phyloP scores from a whole-genome alignment of 805 yeast genomes.

The Saccharomycopsis javanensis region DNA sequence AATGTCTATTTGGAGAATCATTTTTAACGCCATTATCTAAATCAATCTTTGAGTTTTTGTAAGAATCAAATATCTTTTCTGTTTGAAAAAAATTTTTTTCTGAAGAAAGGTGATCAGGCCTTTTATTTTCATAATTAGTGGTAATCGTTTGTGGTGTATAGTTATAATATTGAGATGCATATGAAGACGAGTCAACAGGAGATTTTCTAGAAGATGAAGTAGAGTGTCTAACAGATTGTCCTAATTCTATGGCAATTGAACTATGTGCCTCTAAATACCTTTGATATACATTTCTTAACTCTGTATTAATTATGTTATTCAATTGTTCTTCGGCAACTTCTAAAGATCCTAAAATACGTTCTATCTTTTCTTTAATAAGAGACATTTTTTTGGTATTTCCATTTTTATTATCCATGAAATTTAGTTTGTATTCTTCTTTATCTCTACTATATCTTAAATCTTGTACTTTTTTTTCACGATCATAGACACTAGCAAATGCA shows the following conservation, averaged over 20 bases:
- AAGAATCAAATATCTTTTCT: neutral
- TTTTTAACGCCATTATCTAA: neutral
- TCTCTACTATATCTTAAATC: constrained; percentile 31
- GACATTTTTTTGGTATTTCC: constrained; percentile 39
- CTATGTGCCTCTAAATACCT: constrained; percentile 31
- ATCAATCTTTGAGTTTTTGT: neutral
- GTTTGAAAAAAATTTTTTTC: neutral
- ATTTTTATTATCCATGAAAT: constrained; percentile 30
- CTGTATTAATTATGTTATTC: constrained; percentile 35
- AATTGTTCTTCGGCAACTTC: constrained; percentile 45
- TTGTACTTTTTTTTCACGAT: constrained; percentile 40
- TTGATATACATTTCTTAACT: constrained; percentile 35
- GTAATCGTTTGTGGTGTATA: neutral
- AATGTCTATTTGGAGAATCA: neutral
- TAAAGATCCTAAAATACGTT: constrained; percentile 40
- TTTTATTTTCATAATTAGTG: neutral
- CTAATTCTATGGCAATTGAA: constrained; percentile 4
- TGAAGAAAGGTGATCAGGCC: neutral
- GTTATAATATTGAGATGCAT: neutral
- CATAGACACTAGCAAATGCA: constrained; percentile 37
- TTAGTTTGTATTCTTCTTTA: constrained; percentile 30
- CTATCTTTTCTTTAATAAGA: constrained; percentile 40
- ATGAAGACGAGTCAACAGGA: neutral
- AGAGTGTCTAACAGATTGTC: constrained; percentile 21
- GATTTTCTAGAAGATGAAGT: constrained; percentile 9